A percentile compares a stretch with the other conserved stretches of the same genome.
Evolutionary conservation across 2,329 filamentous ascomycete species (phyloP).

Genomic region (Cadophora sp.): DNA sequence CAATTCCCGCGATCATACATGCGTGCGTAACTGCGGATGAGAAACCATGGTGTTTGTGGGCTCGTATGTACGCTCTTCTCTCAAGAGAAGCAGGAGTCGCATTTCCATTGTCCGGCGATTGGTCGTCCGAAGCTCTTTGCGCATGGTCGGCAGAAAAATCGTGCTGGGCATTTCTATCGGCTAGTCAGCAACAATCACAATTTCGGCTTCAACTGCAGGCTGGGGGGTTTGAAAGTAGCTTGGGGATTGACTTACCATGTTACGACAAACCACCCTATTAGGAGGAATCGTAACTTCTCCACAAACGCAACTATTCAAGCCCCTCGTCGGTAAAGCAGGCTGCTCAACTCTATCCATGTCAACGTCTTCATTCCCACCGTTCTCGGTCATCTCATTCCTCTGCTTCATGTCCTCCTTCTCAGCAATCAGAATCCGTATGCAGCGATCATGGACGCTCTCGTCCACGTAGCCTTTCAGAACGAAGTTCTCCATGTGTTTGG

Average conservation of each 20-base stretch:
- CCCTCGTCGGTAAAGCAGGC: constrained; percentile 20
- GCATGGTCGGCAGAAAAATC: constrained; percentile 25
- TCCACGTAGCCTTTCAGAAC: constrained; percentile 33
- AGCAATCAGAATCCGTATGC: constrained; percentile 26
- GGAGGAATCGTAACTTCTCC: constrained; percentile 27
- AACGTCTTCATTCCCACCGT: constrained; percentile 1
- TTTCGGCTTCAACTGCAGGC: background rate
- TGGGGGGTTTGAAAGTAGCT: background rate
- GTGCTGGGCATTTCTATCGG: constrained; percentile 30
- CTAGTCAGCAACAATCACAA: background rate
- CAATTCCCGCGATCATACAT: background rate
- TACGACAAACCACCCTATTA: constrained; percentile 34
- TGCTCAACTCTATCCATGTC: constrained; percentile 10
- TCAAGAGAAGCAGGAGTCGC: constrained; percentile 30
- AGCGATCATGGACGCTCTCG: constrained; percentile 24
- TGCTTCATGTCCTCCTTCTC: constrained; percentile 16
- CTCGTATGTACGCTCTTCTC: background rate
- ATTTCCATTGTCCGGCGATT: constrained; percentile 19
- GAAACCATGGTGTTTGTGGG: background rate
- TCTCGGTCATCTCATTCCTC: background rate
- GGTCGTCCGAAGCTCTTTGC: constrained; percentile 17
- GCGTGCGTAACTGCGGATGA: background rate
- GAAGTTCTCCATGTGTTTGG: constrained; percentile 35
- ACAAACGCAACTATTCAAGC: constrained; percentile 35
- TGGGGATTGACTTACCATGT: constrained; percentile 28